These are phyloP conservation scores for Cylindrotheca closterium DNA, from an alignment of 108 stramenopile genomes.

Conservation along the genomic window DNA sequence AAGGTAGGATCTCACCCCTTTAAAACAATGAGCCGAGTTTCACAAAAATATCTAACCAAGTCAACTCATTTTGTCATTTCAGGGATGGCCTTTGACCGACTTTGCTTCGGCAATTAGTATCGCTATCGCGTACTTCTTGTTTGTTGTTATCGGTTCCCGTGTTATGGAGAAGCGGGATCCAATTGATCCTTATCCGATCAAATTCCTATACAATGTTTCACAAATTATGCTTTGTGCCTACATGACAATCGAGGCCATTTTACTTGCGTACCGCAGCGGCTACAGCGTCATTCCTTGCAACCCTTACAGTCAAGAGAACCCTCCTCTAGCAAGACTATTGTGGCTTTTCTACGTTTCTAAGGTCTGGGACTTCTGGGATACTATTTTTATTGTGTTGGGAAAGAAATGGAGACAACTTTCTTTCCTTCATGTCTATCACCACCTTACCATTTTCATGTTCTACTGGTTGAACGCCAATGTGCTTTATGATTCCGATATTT, in stretches of 20 bases:
- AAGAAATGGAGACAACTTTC: conserved; percentile 98
- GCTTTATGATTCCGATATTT: conserved; percentile 96
- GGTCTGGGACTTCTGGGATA: conserved; percentile 99
- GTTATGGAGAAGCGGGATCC: conserved; percentile 69
- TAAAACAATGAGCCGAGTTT: not conserved
- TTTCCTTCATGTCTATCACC: conserved; percentile 99
- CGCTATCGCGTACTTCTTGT: conserved; percentile 75
- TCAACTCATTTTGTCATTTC: conserved; percentile 17
- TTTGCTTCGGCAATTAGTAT: conserved; percentile 79
- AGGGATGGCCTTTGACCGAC: conserved; percentile 85
- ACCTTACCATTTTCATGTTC: conserved; percentile 97
- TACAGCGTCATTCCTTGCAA: conserved; percentile 89
- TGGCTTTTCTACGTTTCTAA: conserved; percentile 98
- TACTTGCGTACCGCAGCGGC: conserved; percentile 88
- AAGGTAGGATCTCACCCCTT: too few relatives aligned
- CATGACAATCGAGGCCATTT: conserved; percentile 95
- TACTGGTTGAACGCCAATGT: conserved; percentile 96
- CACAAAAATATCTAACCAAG: not conserved
- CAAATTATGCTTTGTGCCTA: conserved; percentile 98
- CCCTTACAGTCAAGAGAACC: conserved; percentile 67
- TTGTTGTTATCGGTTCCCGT: conserved; percentile 77
- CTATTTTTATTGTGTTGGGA: conserved; percentile 96
- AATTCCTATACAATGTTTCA: conserved; percentile 97
- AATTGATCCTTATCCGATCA: conserved; percentile 90
- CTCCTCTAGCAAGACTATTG: conserved; percentile 88